These are phyloP conservation scores for Begonia peltatifolia DNA, from an alignment of 306 rosid genomes.

Conservation along the genomic window DNA sequence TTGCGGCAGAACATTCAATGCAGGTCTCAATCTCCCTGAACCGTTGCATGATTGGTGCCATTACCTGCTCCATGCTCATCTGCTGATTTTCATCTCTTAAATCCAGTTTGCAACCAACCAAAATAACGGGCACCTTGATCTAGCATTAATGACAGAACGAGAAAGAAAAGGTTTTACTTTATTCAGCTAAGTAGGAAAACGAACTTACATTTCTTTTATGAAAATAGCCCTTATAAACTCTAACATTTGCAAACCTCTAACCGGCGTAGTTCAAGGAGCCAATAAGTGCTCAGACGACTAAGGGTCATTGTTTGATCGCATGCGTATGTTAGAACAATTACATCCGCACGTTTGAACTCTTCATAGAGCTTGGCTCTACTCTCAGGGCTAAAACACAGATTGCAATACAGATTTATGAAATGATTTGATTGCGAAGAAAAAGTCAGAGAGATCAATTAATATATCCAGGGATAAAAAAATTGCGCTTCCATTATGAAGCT, in stretches of 20 bases:
- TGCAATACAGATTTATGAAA: neutral
- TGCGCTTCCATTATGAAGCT: too few relatives aligned
- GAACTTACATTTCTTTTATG: neutral
- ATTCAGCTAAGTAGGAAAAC: too few relatives aligned
- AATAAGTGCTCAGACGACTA: slow-evolving; percentile 43
- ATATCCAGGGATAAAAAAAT: neutral
- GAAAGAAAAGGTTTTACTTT: too few relatives aligned
- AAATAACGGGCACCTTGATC: slow-evolving; percentile 32
- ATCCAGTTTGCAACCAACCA: slow-evolving; percentile 49
- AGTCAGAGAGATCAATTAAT: neutral
- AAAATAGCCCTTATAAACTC: neutral
- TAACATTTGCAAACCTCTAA: slow-evolving; percentile 31
- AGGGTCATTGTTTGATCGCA: slow-evolving; percentile 53
- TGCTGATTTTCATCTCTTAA: slow-evolving; percentile 19
- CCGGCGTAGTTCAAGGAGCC: slow-evolving; percentile 59
- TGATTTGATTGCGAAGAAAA: neutral
- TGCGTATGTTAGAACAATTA: slow-evolving; percentile 59
- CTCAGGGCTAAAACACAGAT: slow-evolving; percentile 40
- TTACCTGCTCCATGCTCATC: slow-evolving; percentile 26
- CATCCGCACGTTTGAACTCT: slow-evolving; percentile 76
- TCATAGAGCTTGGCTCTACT: slow-evolving; percentile 49
- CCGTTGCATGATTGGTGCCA: slow-evolving; percentile 35
- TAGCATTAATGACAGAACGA: neutral
- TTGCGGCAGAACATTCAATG: slow-evolving; percentile 38
- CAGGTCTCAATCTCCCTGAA: slow-evolving; percentile 38